Evolutionary conservation across 2,329 filamentous ascomycete genomes (phyloP), one percentile per base, ranked within the genome.

Genomic region (Arachnopeziza araneosa): DNA sequence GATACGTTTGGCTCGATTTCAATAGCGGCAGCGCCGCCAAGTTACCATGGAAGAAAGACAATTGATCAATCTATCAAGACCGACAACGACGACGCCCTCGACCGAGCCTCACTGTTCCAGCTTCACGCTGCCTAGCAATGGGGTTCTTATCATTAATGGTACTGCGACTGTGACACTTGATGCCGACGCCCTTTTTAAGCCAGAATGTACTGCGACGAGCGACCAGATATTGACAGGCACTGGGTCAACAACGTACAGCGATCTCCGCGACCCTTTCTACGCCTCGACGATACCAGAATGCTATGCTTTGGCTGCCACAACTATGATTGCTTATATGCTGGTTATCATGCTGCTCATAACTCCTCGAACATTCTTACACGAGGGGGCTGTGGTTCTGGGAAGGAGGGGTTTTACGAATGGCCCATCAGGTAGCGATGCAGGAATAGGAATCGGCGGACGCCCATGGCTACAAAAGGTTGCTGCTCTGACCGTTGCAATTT

Each of bases 381-480:
- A 91, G 57, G 91, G 91, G 23, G 85, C 90, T 54, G 90, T 93
- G 52, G 88, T 95, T 60, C 79, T 96, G 54, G 89, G 90, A 51
- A 82, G 89, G 24, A 85, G 90, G 70, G 91, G 92, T 60, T 93
- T 96, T 75, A 96, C 93, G 54, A 90, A 89, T 71, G 88, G 90
- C 56, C 90, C 90, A 2, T 86, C 87, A 17, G 84, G 81, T 21
- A 78, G 78, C 63, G 83, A 83, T 23, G 83, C 87, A 30, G 84
- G 92, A 55, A 87, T 96, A 58, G 93, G 88, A 58, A 91, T 97
- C 19, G 95, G 95, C 56, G 92, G 92, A 51, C 86, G 95, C 56
- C 95, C 95, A 5, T 96, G 93, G 91, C 79, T 99, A 60, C 95
- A 99, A 73, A 93, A 90, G 74, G 84, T 91, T 56, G 89, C 89